Base-by-base conservation (phyloP, 2,329 filamentous ascomycete species). In the Sporothrix globosa region DNA sequence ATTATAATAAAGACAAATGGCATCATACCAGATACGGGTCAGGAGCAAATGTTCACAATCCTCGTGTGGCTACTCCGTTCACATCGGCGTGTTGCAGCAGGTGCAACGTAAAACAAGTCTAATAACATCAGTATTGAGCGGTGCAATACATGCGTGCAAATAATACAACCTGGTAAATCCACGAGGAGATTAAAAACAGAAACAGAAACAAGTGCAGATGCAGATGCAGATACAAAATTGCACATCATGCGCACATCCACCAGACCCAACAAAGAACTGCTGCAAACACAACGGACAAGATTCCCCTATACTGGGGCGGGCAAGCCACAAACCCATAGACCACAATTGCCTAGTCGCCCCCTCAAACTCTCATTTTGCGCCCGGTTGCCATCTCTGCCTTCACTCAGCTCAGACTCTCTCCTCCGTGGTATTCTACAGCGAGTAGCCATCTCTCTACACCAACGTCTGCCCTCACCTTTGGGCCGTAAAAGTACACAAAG, bases 401-500 rank as follows among this genome's bases (percentile, higher is more conserved):
- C 24, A n/a, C 39, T 44, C 39, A 19, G 6, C 10, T 50, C 48
- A 50, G 17, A 6, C 44, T 50, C 19, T n/a, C 48, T n/a, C 48
- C 17, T 7, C 19, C 48, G 3, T 21, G 19, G 19, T 21, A 21
- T n/a, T n/a, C 48, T 21, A 19, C 48, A 9, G 14, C 30, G 24
- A 34, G 53, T 14, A 14, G 30, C 13, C 53, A 56, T 19, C 7
- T 21, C 13, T 30, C 53, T 39, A 19, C 39, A 39, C 34, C 30
- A 9, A 19, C 53, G 14, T 17, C n/a, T 24, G 19, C 58, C 58
- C 21, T 27, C 30, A 19, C n/a, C 4, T 10, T 21, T 19, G 39
- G 21, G 39, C 39, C 58, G n/a, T 63, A 63, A 27, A 61, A 63
- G 6, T 63, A 63, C 58, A 63, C n/a, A 60, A 60, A 60, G 39